These are phyloP conservation scores for Lepidium didymum DNA, from an alignment of 345 rosid genomes.

Conservation along the genomic window DNA sequence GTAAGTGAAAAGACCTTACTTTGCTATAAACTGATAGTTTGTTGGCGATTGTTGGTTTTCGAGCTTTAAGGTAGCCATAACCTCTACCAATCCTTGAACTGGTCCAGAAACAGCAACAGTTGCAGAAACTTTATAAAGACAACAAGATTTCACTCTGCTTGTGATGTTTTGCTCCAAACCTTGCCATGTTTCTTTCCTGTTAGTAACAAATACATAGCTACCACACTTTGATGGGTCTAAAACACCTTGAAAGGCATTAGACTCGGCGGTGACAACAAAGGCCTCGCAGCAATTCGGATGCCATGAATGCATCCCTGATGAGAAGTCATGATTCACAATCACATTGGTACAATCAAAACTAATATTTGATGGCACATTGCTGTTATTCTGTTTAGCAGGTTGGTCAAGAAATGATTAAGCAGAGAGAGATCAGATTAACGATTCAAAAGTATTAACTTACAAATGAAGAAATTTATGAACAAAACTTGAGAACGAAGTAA, in stretches of 20 bases:
- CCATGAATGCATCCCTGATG: conserved; percentile 67
- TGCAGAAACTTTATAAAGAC: conserved; percentile 56
- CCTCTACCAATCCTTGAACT: conserved; percentile 52
- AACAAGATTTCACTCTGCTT: conserved; percentile 44
- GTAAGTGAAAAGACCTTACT: conserved; percentile 34
- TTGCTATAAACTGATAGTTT: conserved; percentile 56
- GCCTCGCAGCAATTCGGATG: conserved; percentile 71
- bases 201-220: conserved; percentile 47
- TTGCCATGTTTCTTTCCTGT: conserved; percentile 83
- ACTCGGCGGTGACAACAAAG: conserved; percentile 44
- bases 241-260: conserved; percentile 39
- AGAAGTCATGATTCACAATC: conserved; percentile 65
- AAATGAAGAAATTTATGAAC: conserved; percentile 2
- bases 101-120: conserved; percentile 58
- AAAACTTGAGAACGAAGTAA: conserved; percentile 19
- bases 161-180: conserved; percentile 94
- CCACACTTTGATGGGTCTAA: conserved; percentile 30
- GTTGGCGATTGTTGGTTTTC: conserved; percentile 45
- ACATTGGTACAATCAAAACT: conserved; percentile 56
- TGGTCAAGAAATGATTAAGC: conserved; percentile 2
- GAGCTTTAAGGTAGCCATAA: conserved; percentile 72
- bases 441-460: not conserved
- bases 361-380: conserved; percentile 30
- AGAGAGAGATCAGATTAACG: not conserved
- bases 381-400: conserved; percentile 11